phyloP scores from a whole-genome alignment of 139 green algal species.

The Chlorella sp. region DNA sequence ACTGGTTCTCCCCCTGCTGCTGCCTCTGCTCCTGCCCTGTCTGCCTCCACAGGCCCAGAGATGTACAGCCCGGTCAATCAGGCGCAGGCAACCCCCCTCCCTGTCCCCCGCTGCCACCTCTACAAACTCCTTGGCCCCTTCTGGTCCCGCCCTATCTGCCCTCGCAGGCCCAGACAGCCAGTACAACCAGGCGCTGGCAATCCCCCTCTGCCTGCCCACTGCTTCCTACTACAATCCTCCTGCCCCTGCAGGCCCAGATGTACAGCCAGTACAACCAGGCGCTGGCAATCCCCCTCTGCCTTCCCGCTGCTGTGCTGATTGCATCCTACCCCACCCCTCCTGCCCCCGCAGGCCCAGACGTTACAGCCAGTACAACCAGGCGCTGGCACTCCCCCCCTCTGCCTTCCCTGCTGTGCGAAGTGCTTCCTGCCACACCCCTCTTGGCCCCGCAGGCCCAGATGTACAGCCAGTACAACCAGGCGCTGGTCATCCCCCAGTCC shows the following conservation, averaged over 20 bases:
- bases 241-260: conserved; percentile 7
- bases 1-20: too few relatives aligned
- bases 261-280: conserved; percentile 27
- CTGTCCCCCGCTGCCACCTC: too few relatives aligned
- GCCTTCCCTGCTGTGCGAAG: conserved; percentile 40
- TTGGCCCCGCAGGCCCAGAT: conserved; percentile 6
- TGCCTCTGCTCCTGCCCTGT: too few relatives aligned
- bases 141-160: too few relatives aligned
- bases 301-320: neutral
- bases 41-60: too few relatives aligned
- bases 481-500: conserved; percentile 47
- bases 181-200: too few relatives aligned
- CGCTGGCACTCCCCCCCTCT: conserved; percentile 47
- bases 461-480: conserved; percentile 38
- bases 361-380: conserved; percentile 40
- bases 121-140: too few relatives aligned
- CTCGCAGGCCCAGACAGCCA: conserved; percentile 5
- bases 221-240: too few relatives aligned
- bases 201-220: too few relatives aligned
- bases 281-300: conserved; percentile 10
- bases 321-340: neutral
- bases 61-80: too few relatives aligned
- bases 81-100: too few relatives aligned
- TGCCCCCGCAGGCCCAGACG: conserved; percentile 13
- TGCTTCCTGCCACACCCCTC: neutral